phyloP scores from a whole-genome alignment of 2,329 filamentous ascomycete genomes.

The Pyrenophora teres region DNA sequence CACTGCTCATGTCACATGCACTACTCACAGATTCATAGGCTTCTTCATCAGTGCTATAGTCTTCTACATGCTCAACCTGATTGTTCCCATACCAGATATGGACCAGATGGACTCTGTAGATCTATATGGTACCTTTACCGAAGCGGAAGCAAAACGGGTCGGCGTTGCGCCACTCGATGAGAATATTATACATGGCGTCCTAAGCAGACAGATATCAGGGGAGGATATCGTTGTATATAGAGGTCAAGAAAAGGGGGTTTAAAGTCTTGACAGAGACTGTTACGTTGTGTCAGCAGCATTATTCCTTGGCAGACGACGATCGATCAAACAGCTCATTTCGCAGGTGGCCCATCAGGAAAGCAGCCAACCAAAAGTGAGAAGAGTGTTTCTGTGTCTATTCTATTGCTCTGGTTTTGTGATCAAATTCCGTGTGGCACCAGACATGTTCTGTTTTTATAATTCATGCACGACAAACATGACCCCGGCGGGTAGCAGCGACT shows the following conservation, averaged over 20 bases:
- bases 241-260: background rate
- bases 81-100: constrained; percentile 49
- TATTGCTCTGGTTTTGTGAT: too few species aligned
- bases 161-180: constrained; percentile 44
- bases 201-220: background rate
- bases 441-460: too few species aligned
- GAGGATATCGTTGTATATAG: background rate
- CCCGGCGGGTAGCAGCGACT: too few species aligned
- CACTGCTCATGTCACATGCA: too few species aligned
- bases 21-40: constrained; percentile 30
- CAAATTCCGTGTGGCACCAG: too few species aligned
- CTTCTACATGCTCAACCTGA: constrained; percentile 44
- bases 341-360: too few species aligned
- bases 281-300: too few species aligned
- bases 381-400: too few species aligned
- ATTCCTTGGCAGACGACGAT: too few species aligned
- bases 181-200: background rate
- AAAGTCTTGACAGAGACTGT: background rate
- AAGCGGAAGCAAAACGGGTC: constrained; percentile 49
- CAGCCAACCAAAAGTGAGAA: too few species aligned
- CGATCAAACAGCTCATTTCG: too few species aligned
- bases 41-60: constrained; percentile 48
- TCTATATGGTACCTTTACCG: constrained; percentile 53
- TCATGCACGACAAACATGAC: too few species aligned
- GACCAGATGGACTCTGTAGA: constrained; percentile 53